Percentiles rank a stretch among this genome's conserved stretches.
These are phyloP conservation scores for Aspergillus mulundensis DNA, from an alignment of 495 filamentous ascomycete genomes.

Conservation along the genomic window DNA sequence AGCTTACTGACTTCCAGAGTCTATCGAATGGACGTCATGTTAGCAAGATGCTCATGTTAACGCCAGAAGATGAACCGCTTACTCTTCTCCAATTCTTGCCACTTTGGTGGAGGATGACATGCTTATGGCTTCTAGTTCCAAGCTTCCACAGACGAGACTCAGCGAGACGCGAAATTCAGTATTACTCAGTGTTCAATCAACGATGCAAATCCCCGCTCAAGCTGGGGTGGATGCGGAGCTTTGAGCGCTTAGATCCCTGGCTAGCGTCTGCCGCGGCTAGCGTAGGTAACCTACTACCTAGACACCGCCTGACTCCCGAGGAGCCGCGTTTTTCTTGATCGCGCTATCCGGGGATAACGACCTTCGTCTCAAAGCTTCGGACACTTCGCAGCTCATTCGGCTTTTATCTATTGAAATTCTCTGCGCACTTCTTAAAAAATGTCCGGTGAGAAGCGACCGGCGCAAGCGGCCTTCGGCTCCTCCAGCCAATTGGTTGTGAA, in stretches of 20 bases:
- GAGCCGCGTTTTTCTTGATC: slow-evolving; percentile 2
- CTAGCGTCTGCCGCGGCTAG: slow-evolving; percentile 22
- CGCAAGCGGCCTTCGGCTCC: slow-evolving; percentile 71
- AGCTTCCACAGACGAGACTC: not conserved
- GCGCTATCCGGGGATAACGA: not conserved
- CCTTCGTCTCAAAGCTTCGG: not conserved
- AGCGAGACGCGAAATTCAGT: not conserved
- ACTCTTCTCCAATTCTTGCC: slow-evolving; percentile 96
- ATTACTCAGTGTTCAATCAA: not conserved
- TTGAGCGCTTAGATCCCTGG: slow-evolving; percentile 12
- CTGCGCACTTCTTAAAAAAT: slow-evolving; percentile 41
- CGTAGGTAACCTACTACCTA: not conserved
- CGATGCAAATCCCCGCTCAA: slow-evolving; percentile 18
- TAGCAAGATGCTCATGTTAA: slow-evolving; percentile 23
- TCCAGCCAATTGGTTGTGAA: slow-evolving; percentile 79
- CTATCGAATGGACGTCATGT: slow-evolving; percentile 46
- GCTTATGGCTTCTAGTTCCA: not conserved
- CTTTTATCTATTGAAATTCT: not conserved
- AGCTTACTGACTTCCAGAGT: slow-evolving; percentile 88
- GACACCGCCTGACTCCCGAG: not conserved
- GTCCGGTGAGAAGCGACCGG: slow-evolving; percentile 87
- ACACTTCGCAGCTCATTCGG: not conserved
- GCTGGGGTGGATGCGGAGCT: slow-evolving; percentile 19
- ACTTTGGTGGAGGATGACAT: slow-evolving; percentile 81
- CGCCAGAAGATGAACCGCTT: slow-evolving; percentile 38